A percentile compares a stretch with the other conserved stretches of the same genome.
Evolutionary conservation across 208 protist species (phyloP).

Genomic region (Histomonas meleagridis): DNA sequence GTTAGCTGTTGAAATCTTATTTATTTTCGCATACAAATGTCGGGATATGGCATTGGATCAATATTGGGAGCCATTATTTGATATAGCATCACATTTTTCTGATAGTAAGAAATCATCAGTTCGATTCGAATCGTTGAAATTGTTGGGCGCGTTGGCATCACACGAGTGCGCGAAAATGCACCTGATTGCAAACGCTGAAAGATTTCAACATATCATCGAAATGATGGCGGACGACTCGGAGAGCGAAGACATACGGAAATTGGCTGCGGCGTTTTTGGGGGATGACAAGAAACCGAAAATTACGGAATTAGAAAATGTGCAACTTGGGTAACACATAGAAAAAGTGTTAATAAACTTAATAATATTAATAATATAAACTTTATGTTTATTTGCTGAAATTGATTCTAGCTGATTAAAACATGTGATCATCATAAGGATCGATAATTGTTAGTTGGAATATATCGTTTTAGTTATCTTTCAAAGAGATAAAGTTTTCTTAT

Average conservation of each 20-base stretch:
- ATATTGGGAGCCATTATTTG: conserved; percentile 18
- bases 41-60: background rate
- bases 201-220: background rate
- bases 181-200: background rate
- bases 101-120: background rate
- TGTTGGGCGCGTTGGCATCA: background rate
- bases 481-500: too few species aligned
- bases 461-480: too few species aligned
- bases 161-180: background rate
- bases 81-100: conserved; percentile 1
- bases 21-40: background rate
- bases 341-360: too few species aligned
- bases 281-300: too few species aligned
- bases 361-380: too few species aligned
- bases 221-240: background rate
- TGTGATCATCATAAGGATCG: too few species aligned
- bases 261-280: too few species aligned
- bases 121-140: background rate
- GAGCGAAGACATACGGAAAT: background rate
- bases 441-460: too few species aligned
- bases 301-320: too few species aligned
- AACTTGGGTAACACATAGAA: too few species aligned
- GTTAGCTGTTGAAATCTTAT: background rate
- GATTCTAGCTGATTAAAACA: too few species aligned
- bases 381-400: too few species aligned